Base-by-base conservation (phyloP, 352 stramenopile genomes). In the Pseudoperonospora humuli region DNA sequence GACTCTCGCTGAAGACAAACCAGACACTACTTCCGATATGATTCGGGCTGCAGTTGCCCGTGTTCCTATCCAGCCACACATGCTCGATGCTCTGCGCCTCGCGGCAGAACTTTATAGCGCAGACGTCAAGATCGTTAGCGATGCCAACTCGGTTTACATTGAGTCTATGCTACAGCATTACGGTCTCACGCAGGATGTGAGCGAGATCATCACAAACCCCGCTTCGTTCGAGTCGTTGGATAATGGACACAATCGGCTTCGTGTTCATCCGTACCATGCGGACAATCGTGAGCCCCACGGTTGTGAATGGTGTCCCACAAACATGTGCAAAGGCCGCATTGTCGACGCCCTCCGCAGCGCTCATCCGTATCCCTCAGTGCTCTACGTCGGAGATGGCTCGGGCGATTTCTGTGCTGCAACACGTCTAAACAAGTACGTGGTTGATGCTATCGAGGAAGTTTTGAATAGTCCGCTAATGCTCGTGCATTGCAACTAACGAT, bases 251-350 rank as follows among this genome's bases (percentile, higher is more conserved):
- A 60, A 39, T 11, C 57, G 69, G 1, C 60, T 89, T 20, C 58
- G 54, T 15, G 70, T 92, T 13, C 24, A 35, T 46, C 75, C 80
- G 18, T 89, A 70, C 39, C 70, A 92, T 27, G 20, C 64, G 6
- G 53, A 64, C 2, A 35, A 45, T 2, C 7, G 47, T 20, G 31
- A 51, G 28, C 57, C 75, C 3, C 80, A 88, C 17, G 70, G 57
- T 10, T 92, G 80, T 51, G 7, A 38, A 7, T 56, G 64, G 41
- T 92, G 76, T 14, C 80, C 75, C 0, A 51, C 62, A 20, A 89
- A 92, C 50, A 88, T 92, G 76, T 92, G 80, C 61, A 92, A 92
- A 50, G 80, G 75, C 35, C 41, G 28, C 25, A 86, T 91, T 26
- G 44, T 89, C 18, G 70, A 85, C 10, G 28, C 33, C 1, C 64